phyloP scores from a whole-genome alignment of 2,329 filamentous ascomycete genomes.

The Leptographium procerum region DNA sequence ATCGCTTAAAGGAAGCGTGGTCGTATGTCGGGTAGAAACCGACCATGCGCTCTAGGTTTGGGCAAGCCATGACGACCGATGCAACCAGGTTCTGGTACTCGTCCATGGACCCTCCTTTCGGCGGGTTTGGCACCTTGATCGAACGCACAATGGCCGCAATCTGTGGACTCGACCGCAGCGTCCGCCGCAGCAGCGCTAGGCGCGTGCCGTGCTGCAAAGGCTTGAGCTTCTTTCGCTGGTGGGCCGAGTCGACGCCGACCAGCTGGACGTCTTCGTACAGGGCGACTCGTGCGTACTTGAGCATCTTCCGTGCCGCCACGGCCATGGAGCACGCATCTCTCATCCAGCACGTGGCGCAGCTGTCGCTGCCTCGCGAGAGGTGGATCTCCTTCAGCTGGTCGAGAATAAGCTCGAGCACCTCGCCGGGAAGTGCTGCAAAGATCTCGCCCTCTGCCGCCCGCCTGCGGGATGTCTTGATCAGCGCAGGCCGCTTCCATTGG shows the following conservation, averaged over 20 bases:
- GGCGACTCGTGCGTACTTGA: constrained; percentile 36
- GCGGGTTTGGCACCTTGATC: constrained; percentile 36
- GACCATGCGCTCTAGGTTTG: constrained; percentile 48
- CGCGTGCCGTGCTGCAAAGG: constrained; percentile 34
- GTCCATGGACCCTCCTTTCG: constrained; percentile 25
- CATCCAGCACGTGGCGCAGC: constrained; percentile 56
- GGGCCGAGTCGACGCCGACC: constrained; percentile 38
- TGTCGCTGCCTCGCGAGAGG: constrained; percentile 32
- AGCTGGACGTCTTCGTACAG: constrained; percentile 50
- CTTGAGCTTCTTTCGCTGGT: constrained; percentile 48
- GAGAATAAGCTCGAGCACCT: constrained; percentile 47
- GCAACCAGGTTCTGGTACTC: constrained; percentile 48
- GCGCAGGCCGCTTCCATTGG: constrained; percentile 5
- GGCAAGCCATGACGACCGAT: constrained; percentile 52
- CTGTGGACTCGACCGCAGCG: constrained; percentile 39
- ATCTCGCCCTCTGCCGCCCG: constrained; percentile 31
- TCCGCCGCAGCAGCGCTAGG: constrained; percentile 45
- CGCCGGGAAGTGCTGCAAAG: constrained; percentile 44
- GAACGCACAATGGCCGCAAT: constrained; percentile 44
- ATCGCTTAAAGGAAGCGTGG: constrained; percentile 39
- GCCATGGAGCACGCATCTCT: constrained; percentile 43
- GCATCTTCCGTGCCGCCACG: constrained; percentile 38
- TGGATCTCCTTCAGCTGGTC: constrained; percentile 41
- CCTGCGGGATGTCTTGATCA: constrained; percentile 13
- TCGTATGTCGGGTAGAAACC: constrained; percentile 44